phyloP scores from a whole-genome alignment of 2,329 filamentous ascomycete species.

The Cordyceps cicadae region DNA sequence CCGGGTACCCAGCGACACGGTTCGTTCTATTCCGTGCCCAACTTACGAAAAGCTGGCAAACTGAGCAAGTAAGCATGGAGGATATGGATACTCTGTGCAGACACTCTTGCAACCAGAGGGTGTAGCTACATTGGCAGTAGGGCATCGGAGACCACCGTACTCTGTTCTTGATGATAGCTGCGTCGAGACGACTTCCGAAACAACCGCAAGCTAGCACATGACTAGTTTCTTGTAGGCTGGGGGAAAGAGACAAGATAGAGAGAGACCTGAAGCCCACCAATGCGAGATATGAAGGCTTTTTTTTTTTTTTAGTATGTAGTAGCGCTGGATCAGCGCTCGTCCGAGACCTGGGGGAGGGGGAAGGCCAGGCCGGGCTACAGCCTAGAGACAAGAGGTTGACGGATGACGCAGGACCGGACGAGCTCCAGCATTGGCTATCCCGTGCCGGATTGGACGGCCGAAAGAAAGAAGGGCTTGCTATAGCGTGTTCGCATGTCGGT shows the following conservation, averaged over 20 bases:
- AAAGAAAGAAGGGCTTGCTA: too few species aligned
- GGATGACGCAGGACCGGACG: not conserved
- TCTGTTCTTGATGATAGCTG: not conserved
- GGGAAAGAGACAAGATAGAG: constrained; percentile 3
- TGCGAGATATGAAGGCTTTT: not conserved
- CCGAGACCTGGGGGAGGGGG: not conserved
- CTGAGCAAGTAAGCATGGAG: not conserved
- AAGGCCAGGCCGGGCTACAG: not conserved
- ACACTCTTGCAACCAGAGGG: not conserved
- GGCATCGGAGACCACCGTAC: not conserved
- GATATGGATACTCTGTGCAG: not conserved
- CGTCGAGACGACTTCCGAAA: not conserved
- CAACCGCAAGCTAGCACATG: not conserved
- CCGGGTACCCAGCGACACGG: not conserved
- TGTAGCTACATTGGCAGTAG: not conserved
- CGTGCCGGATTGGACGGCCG: not conserved
- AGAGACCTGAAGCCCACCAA: not conserved
- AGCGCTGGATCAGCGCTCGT: not conserved
- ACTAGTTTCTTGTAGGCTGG: not conserved
- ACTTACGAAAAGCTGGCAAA: not conserved
- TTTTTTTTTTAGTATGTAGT: too few species aligned
- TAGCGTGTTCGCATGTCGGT: too few species aligned
- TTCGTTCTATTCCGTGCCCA: not conserved
- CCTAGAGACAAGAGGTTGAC: not conserved
- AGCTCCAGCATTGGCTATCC: not conserved